Base-by-base conservation (phyloP, 768 basidiomycete genomes). In the Serendipita sp. region DNA sequence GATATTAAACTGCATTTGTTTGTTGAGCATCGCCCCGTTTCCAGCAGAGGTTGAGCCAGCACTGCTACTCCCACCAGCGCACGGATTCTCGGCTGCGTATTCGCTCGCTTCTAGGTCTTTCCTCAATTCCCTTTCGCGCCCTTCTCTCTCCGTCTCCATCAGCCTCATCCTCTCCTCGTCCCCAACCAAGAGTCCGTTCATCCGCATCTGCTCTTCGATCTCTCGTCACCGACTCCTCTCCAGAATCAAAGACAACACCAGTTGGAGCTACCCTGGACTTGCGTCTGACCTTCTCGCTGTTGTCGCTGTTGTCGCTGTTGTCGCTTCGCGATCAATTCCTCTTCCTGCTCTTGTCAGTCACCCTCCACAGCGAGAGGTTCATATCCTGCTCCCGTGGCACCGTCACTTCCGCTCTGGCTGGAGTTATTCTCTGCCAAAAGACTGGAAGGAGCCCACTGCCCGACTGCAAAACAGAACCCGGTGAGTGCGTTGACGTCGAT, bases 381-480 rank as follows among this genome's bases (percentile, higher is more conserved):
- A 60, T 60, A 60, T 34, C 33, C 55, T 31, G 16, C n/a, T 18
- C 18, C 18, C 18, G 18, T 18, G 18, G 18, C 18, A 29, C 13
- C 55, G 6, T 29, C 23, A 10, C 16, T 31, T 18, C 23, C 55
- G 4, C 37, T 13, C 37, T 40, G 37, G 6, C 37, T 13, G 10
- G 34, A 58, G 43, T n/a, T n/a, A 11, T 48, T 69, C 37, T 34
- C 55, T 36, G 55, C 55, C 23, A 94, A 90, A 70, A 98, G 73
- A 0, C 91, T 84, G 74, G 90, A 95, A 2, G 94, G 94, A 2
- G 85, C 91, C 95, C 94, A 97, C 73, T 87, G 86, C 0, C 86
- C 82, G 62, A 97, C 79, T 3, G 92, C 91, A 91, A 88, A 96
- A n/a, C 88, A 86, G 69, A 96, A 86, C 0, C 95, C 95, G 3